Evolutionary conservation across 2,329 filamentous ascomycete species (phyloP), one percentile per base, ranked within the genome.

Genomic region (Pseudohalonectria lignicola): DNA sequence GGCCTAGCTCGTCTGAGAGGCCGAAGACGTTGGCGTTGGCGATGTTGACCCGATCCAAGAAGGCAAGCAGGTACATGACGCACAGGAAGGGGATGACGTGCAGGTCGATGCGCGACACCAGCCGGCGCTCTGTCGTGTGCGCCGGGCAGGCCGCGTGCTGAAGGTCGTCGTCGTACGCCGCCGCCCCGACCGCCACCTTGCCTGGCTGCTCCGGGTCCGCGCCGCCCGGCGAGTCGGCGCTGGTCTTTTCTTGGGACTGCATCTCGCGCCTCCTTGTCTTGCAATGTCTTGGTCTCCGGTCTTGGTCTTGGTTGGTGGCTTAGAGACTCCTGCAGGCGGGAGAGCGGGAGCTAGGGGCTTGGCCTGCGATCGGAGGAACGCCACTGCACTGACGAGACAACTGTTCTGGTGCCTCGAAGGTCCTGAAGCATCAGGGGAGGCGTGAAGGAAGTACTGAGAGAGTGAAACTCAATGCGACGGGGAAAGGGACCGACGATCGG

Each of bases 1-100:
- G 69, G 4, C 64, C 43, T 5, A 90, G 65, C 45, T 88, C 83
- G 10, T 66, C 51, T 19, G 66, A 64, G 12, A 90, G 63, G 25
- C 30, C 71, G 44, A 85, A 85, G 33, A 82, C 67, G 31, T 71
- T 74, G 20, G 83, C 84, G 58, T 88, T 88, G 56, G 78, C 79
- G 49, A 90, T 85, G 53, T 88, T 90, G 53, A 87, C 82, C 15
- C 83, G 69, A 54, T 81, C 77, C 36, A 85, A 60, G 50, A 85
- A 84, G 28, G 79, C 79, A 35, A 83, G 62, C 30, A 83, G 60
- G 53, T 85, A 86, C 55, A 88, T 66, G 43, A 87, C 64, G 53
- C 75, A 81, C 39, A 90, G 64, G 46, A 81, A 82, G 1, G 84
- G 84, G 37, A 90, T 64, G 37, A 90, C 68, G 47, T 73, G 76